A percentile compares a stretch with the other conserved stretches of the same genome.
Evolutionary conservation across 495 filamentous ascomycete species (phyloP).

Genomic region (Astrocystis sublimbata): DNA sequence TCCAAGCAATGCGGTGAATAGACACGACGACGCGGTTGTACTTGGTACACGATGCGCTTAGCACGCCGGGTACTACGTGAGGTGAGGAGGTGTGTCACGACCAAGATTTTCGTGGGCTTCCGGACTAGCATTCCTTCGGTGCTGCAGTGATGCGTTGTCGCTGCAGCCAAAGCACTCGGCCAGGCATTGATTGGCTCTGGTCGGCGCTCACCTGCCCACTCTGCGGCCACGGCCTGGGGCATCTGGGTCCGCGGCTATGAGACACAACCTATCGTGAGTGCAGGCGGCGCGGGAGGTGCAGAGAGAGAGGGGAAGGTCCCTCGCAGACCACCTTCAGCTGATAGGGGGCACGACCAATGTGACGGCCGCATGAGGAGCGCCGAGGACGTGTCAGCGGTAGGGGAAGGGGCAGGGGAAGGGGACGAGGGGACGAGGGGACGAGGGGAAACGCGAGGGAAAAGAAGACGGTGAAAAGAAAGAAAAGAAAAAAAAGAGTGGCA

Average conservation of each 20-base stretch:
- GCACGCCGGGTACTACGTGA: neutral
- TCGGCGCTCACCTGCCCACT: constrained; percentile 26
- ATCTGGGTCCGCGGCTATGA: neutral
- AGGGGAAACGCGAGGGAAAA: neutral
- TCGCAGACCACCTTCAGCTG: constrained; percentile 15
- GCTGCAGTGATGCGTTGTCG: constrained; percentile 34
- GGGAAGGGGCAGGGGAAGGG: neutral
- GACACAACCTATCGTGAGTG: constrained; percentile 28
- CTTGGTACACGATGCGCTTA: neutral
- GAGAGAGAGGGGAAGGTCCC: constrained; percentile 12
- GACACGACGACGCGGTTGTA: constrained; percentile 6
- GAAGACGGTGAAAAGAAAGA: neutral
- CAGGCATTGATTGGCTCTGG: constrained; percentile 30
- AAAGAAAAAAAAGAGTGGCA: neutral
- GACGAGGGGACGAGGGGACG: neutral
- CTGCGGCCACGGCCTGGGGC: constrained; percentile 11
- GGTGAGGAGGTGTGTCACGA: constrained; percentile 15
- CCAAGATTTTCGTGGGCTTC: constrained; percentile 1
- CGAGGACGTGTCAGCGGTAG: too few relatives aligned
- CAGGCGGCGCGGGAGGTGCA: constrained; percentile 21
- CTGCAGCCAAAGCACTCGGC: constrained; percentile 21
- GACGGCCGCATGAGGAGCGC: too few relatives aligned
- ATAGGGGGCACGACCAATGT: constrained; percentile 16
- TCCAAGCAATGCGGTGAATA: constrained; percentile 11
- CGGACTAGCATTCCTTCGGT: neutral